Conservation (phyloP, 768 basidiomycete genomes). For the Pulveroboletus sp. region DNA sequence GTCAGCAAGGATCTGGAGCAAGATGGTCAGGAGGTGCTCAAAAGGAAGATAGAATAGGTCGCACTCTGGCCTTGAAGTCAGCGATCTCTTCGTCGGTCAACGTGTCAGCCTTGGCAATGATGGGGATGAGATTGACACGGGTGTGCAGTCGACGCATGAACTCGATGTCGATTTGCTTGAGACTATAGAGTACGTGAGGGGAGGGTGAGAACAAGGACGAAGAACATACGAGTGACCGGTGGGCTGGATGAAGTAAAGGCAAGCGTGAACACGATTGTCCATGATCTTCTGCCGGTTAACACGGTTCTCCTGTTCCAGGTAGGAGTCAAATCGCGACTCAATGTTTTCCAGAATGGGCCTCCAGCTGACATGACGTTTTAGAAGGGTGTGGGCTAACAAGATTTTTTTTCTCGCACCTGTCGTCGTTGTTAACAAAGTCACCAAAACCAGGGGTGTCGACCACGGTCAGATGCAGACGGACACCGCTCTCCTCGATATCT, state of each 20-base stretch:
- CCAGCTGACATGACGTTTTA: conserved; percentile 58
- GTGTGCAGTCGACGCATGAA: conserved; percentile 98
- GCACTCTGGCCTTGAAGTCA: conserved; percentile 88
- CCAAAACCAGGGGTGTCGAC: conserved; percentile 99
- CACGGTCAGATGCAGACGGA: conserved; percentile 94
- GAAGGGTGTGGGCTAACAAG: conserved; percentile 6
- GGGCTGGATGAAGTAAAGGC: conserved; percentile 98
- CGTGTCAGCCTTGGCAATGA: conserved; percentile 98
- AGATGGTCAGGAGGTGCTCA: not conserved
- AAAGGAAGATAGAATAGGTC: conserved; percentile 15
- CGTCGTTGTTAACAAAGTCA: conserved; percentile 99
- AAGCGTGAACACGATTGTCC: conserved; percentile 98
- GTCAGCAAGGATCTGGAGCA: conserved; percentile 76
- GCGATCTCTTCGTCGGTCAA: conserved; percentile 93
- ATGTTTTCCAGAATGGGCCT: conserved; percentile 98
- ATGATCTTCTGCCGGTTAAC: conserved; percentile 91
- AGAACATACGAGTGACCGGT: conserved; percentile 85
- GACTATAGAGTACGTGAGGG: conserved; percentile 39
- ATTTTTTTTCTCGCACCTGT: conserved; percentile 62
- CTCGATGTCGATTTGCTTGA: conserved; percentile 98
- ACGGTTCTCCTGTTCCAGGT: conserved; percentile 97
- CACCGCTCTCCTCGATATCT: conserved; percentile 99
- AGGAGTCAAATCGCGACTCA: conserved; percentile 95
- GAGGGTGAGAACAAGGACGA: too few relatives aligned
- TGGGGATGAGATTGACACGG: conserved; percentile 96